These are phyloP conservation scores for Pichia norvegensis DNA, from an alignment of 1,139 yeast species.

Conservation along the genomic window DNA sequence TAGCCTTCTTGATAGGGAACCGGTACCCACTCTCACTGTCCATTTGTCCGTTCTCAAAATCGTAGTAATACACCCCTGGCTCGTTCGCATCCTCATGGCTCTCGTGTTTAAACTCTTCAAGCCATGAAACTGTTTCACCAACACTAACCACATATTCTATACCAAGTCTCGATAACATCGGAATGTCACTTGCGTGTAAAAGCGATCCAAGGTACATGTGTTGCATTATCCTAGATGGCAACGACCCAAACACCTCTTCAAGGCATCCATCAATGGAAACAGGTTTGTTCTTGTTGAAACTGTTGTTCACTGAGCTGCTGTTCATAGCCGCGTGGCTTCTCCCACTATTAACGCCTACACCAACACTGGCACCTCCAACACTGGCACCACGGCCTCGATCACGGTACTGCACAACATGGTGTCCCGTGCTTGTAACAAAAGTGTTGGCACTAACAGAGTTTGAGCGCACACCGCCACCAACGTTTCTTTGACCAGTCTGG, in stretches of 20 bases:
- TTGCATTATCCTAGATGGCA: conserved; percentile 71
- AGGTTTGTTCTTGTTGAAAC: background rate
- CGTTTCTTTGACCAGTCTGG: background rate
- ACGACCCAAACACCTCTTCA: conserved; percentile 39
- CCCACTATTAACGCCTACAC: background rate
- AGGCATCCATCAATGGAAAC: conserved; percentile 18
- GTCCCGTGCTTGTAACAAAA: conserved; percentile 24
- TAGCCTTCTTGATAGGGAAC: conserved; percentile 34
- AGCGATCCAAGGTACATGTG: conserved; percentile 83
- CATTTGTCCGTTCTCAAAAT: conserved; percentile 18
- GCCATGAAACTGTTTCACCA: conserved; percentile 75
- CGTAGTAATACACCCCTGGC: conserved; percentile 12
- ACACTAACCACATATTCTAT: conserved; percentile 76
- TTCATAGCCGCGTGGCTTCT: background rate
- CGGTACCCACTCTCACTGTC: conserved; percentile 22
- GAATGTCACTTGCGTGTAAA: conserved; percentile 69
- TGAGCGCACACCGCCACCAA: background rate
- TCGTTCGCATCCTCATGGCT: conserved; percentile 19
- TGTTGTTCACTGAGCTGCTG: background rate
- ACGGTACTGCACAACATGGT: conserved; percentile 25
- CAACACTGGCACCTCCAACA: background rate
- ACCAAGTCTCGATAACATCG: conserved; percentile 55
- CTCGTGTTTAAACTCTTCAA: conserved; percentile 27
- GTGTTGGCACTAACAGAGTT: conserved; percentile 2
- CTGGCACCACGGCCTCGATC: conserved; percentile 8